phyloP scores from a whole-genome alignment of 2,329 filamentous ascomycete species.

The Plenodomus lindquistii region DNA sequence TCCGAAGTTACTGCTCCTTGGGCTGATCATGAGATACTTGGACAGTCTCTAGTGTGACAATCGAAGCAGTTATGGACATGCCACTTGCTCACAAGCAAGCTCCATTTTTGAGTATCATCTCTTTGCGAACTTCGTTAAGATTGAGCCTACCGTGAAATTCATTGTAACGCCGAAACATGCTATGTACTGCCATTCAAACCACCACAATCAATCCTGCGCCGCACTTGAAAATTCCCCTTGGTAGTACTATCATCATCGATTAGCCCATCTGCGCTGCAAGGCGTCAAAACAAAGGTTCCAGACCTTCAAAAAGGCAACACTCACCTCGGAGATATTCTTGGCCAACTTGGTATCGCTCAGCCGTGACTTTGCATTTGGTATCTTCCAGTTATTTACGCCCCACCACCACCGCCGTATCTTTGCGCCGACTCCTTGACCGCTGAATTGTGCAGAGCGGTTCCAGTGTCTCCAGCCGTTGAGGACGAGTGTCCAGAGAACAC shows the following conservation, averaged over 20 bases:
- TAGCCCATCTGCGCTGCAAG: conserved; percentile 8
- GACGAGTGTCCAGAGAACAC: conserved; percentile 82
- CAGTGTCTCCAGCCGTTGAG: conserved; percentile 87
- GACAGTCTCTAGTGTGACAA: too few species aligned
- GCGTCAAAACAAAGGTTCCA: conserved; percentile 9
- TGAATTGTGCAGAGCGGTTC: conserved; percentile 78
- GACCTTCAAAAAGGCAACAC: conserved; percentile 39
- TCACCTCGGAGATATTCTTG: conserved; percentile 42
- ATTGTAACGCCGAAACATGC: conserved; percentile 16
- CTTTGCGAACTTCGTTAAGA: too few species aligned
- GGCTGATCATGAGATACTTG: too few species aligned
- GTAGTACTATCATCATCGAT: conserved; percentile 28
- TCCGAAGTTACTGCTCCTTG: too few species aligned
- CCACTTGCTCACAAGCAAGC: too few species aligned
- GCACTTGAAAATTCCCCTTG: conserved; percentile 32
- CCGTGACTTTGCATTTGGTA: conserved; percentile 27
- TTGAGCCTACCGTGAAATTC: too few species aligned
- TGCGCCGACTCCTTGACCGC: conserved; percentile 76
- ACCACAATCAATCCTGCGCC: conserved; percentile 17
- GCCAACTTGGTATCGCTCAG: conserved; percentile 38
- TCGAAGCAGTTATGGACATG: too few species aligned
- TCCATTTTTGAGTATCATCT: too few species aligned
- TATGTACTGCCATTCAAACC: conserved; percentile 1
- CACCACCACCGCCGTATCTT: conserved; percentile 91
- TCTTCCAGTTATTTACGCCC: conserved; percentile 83